phyloP scores from a whole-genome alignment of 495 filamentous ascomycete species.

The Jackrogersella multiformis region DNA sequence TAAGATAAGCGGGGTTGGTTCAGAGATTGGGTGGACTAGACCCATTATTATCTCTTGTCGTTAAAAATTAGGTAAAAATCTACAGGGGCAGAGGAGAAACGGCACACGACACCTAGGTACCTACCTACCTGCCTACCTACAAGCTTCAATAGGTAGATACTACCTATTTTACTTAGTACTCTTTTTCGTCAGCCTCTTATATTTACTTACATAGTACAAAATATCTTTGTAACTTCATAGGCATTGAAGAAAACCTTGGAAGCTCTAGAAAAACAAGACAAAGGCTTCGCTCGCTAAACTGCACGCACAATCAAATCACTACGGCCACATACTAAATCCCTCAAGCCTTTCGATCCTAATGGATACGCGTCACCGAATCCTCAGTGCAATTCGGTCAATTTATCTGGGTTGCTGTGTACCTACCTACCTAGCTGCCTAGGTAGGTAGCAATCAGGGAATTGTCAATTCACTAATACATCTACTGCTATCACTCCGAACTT shows the following conservation, averaged over 20 bases:
- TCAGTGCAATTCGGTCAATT: no score
- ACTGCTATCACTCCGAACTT: no score
- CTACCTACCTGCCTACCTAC: background rate
- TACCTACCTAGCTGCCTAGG: background rate
- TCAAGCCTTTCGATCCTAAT: background rate
- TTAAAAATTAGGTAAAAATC: background rate
- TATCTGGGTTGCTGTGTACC: background rate
- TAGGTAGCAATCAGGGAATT: background rate
- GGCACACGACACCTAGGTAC: background rate
- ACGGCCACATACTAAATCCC: background rate
- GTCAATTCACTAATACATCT: background rate
- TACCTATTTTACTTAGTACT: background rate
- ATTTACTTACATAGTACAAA: no score
- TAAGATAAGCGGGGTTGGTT: background rate
- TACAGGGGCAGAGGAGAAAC: background rate
- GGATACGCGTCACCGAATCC: background rate
- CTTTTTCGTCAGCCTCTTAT: constrained; percentile 12
- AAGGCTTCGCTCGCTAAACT: background rate
- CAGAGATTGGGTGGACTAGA: background rate
- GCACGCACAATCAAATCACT: background rate
- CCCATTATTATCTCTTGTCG: background rate
- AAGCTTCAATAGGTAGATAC: no score
- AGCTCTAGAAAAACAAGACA: no score
- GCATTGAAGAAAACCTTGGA: no score
- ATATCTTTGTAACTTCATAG: no score